Evolutionary conservation across 75 land plant genomes (phyloP).

Genomic region (Pinus taeda): DNA sequence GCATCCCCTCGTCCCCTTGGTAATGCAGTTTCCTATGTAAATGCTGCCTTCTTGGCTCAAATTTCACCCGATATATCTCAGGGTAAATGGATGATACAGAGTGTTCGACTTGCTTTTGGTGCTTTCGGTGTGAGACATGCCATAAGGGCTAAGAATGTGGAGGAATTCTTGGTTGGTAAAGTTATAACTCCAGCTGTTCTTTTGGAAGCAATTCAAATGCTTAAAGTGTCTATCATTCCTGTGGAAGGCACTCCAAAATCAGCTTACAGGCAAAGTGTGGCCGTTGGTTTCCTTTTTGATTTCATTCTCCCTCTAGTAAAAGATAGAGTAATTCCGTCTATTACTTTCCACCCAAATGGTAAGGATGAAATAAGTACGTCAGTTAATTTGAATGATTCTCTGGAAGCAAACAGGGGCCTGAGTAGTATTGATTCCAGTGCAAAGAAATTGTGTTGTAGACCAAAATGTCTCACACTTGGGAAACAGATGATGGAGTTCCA

Average conservation of each 20-base stretch:
- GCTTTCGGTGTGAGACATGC: constrained; percentile 85
- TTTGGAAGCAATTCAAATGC: constrained; percentile 53
- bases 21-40: constrained; percentile 81
- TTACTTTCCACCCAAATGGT: background rate
- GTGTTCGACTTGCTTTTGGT: constrained; percentile 67
- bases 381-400: background rate
- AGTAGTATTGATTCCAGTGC: background rate
- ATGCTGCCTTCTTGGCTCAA: constrained; percentile 78
- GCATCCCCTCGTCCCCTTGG: constrained; percentile 83
- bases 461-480: constrained; percentile 16
- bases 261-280: constrained; percentile 65
- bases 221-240: constrained; percentile 36
- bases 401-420: background rate
- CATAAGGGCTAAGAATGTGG: constrained; percentile 62
- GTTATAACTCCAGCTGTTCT: constrained; percentile 30
- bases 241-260: constrained; percentile 37
- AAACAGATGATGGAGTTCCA: constrained; percentile 41
- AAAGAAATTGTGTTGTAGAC: background rate
- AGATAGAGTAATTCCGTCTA: background rate
- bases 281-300: constrained; percentile 68
- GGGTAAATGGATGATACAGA: constrained; percentile 26
- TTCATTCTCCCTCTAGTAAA: constrained; percentile 38
- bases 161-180: constrained; percentile 60
- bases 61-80: constrained; percentile 13
- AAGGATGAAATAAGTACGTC: background rate